Evolutionary conservation across 2,329 filamentous ascomycete species (phyloP).

Genomic region (Hymenoscyphus scutula): DNA sequence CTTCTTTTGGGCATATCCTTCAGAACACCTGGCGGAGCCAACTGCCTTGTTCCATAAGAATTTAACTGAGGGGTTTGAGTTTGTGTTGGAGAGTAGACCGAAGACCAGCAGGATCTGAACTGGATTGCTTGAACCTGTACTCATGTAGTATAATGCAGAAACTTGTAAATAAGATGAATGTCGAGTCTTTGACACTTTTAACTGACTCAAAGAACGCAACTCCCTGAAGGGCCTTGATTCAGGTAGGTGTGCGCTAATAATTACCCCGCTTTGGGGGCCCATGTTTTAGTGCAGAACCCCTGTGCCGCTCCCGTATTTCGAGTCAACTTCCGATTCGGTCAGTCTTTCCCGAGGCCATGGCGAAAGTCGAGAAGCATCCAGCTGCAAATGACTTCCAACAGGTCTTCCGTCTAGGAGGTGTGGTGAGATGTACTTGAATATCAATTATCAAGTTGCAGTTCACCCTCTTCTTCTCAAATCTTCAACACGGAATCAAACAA

Average conservation of each 20-base stretch:
- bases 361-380: background rate
- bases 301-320: background rate
- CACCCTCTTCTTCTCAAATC: background rate
- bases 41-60: conserved; percentile 13
- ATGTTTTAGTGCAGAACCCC: background rate
- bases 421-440: background rate
- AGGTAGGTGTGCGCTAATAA: background rate
- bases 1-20: conserved; percentile 39
- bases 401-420: background rate
- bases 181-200: background rate
- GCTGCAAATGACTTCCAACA: background rate
- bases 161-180: too few relatives aligned
- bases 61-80: conserved; percentile 18
- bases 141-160: too few relatives aligned
- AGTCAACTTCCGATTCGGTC: background rate
- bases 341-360: background rate
- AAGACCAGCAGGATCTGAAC: background rate
- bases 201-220: background rate
- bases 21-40: conserved; percentile 20
- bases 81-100: conserved; percentile 11
- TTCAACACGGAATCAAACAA: background rate
- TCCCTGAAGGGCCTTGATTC: background rate
- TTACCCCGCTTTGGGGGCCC: background rate
- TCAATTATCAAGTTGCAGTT: background rate
- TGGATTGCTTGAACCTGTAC: background rate